Base-by-base conservation (phyloP, 495 filamentous ascomycete species). In the Talaromyces adpressus region DNA sequence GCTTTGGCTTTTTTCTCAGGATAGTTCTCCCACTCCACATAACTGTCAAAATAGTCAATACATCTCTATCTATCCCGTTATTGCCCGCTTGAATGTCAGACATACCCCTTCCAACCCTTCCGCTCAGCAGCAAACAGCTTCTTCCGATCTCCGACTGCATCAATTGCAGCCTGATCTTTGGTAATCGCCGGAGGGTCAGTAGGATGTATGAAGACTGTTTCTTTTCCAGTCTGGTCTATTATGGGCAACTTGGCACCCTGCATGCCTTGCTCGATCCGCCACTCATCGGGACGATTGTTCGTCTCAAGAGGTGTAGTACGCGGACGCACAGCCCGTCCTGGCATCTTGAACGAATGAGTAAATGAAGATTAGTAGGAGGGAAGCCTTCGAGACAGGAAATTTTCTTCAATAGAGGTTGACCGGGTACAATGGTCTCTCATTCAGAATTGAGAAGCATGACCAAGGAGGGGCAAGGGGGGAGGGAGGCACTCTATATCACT, bases 21-120 rank as follows among this genome's bases (percentile, higher is more conserved):
- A 61, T 88, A 86, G 12, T 81, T 79, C 68, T 89, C 87, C 87
- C 87, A 89, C 68, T 90, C 87, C 4, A 89, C 76, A 65, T 88
- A 87, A 58, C 73, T 74, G 27, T 60, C 58, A 23, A 8, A 1
- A 60, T 25, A 27, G 27, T 39, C n/a, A 39, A 11, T n/a, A 49
- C 41, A 3, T 45, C 14, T 59, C 39, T 36, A 3, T 22, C 20
- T 39, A 27, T 5, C 22, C 12, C 32, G n/a, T 22, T 59, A 16
- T 59, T n/a, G 22, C 9, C 4, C 27, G 27, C 18, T 36, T 60
- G 36, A 39, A 6, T 12, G 36, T 7, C 39, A 27, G 51, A 53
- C 30, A 34, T 69, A 75, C 64, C 79, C 75, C 65, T 67, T 72
- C 74, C 75, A 77, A 5, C 75, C 75, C n/a, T 65, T 52, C 9